phyloP scores from a whole-genome alignment of 2,329 filamentous ascomycete genomes.

The Scortechinia acanthostroma region DNA sequence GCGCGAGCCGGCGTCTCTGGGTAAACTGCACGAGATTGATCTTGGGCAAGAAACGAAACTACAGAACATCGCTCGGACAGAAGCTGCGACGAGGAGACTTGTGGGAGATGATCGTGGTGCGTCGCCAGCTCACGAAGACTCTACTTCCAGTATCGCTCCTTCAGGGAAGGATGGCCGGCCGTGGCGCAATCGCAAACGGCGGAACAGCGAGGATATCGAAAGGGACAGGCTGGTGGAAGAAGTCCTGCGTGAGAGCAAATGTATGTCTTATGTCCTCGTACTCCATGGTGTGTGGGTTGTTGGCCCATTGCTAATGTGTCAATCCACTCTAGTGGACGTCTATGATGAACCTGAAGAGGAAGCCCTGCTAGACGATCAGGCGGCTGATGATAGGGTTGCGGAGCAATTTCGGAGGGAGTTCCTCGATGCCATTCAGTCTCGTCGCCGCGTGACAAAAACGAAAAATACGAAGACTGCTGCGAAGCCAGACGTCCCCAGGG shows the following conservation, averaged over 20 bases:
- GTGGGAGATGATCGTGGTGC: slow-evolving; percentile 16
- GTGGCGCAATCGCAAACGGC: slow-evolving; percentile 31
- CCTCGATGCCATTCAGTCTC: slow-evolving; percentile 42
- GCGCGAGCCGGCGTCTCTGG: slow-evolving; percentile 38
- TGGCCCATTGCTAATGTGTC: slow-evolving; percentile 2
- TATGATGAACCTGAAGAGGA: slow-evolving; percentile 28
- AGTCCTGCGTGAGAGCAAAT: slow-evolving; percentile 42
- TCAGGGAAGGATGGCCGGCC: slow-evolving; percentile 23
- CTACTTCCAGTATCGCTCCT: slow-evolving; percentile 11
- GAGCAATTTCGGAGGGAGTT: slow-evolving; percentile 45
- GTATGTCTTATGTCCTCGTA: slow-evolving; percentile 15
- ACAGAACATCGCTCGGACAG: slow-evolving; percentile 17
- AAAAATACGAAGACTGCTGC: slow-evolving; percentile 22
- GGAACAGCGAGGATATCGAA: slow-evolving; percentile 40
- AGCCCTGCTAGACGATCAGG: slow-evolving; percentile 28
- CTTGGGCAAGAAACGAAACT: slow-evolving; percentile 30
- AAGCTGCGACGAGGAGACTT: slow-evolving; percentile 28
- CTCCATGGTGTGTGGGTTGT: not conserved
- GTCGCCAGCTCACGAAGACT: slow-evolving; percentile 11
- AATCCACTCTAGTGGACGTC: slow-evolving; percentile 33
- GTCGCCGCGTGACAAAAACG: slow-evolving; percentile 24
- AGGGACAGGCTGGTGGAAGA: slow-evolving; percentile 46
- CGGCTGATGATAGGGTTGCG: not conserved
- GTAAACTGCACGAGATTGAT: slow-evolving; percentile 48
- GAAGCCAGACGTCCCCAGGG: slow-evolving; percentile 25